phyloP scores from a whole-genome alignment of 2,329 filamentous ascomycete species.

The Botrytis elliptica region DNA sequence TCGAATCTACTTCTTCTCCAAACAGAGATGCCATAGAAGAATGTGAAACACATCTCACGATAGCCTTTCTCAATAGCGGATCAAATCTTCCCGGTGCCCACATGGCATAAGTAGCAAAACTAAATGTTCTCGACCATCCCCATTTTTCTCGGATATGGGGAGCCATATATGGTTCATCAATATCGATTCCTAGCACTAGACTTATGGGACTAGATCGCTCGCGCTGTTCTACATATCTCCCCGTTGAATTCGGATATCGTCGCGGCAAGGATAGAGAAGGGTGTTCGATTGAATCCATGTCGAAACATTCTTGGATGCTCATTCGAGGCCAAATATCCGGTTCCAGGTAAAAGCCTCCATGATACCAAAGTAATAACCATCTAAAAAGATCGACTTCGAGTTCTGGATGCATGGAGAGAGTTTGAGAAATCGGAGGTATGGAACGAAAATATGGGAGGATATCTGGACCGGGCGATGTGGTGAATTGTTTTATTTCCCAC shows the following conservation, averaged over 20 bases:
- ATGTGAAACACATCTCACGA: conserved; percentile 31
- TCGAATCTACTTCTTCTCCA: conserved; percentile 5
- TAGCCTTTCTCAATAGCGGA: conserved; percentile 29
- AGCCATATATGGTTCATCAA: conserved; percentile 32
- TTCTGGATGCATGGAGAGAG: conserved; percentile 17
- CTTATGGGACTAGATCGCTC: conserved; percentile 24
- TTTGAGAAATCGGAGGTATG: conserved; percentile 24
- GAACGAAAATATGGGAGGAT: conserved; percentile 24
- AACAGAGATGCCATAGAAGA: conserved; percentile 10
- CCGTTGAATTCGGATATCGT: background rate
- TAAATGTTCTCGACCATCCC: conserved; percentile 28
- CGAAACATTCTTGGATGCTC: conserved; percentile 24
- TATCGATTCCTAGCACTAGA: conserved; percentile 30
- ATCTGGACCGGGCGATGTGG: conserved; percentile 13
- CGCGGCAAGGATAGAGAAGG: background rate
- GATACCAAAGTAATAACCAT: conserved; percentile 31
- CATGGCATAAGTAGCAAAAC: conserved; percentile 26
- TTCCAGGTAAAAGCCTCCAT: conserved; percentile 29
- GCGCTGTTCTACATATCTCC: conserved; percentile 7
- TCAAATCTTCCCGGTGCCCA: conserved; percentile 33
- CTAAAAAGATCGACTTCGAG: conserved; percentile 26
- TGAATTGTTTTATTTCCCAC: conserved; percentile 26
- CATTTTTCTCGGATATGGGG: conserved; percentile 20
- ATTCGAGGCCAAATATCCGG: conserved; percentile 30
- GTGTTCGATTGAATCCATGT: conserved; percentile 17